Base-by-base conservation (phyloP, 2,329 filamentous ascomycete genomes). In the Arachnopeziza araneosa region DNA sequence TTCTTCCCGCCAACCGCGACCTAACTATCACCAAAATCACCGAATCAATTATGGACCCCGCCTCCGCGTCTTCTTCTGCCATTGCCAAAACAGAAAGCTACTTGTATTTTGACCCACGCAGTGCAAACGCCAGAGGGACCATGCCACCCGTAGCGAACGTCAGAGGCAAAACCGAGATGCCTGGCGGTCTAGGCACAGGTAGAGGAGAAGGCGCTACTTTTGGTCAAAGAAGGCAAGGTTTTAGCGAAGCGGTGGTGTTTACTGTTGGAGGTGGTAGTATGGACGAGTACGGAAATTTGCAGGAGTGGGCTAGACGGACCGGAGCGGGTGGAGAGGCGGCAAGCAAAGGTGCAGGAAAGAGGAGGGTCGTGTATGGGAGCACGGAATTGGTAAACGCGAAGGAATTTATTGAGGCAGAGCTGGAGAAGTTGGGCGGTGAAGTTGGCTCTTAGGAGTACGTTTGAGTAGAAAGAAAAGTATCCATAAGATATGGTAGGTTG, bases 21-120 rank as follows among this genome's bases (percentile, higher is more conserved):
- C 83, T 98, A 10, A 98, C 95, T 0, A 84, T 99, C 57, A 99
- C 96, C 59, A 98, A 98, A 76, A 97, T 99, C 71, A 93, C 95
- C 50, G 95, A 99, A 75, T 96, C 91, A 1, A 88, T 99, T 70
- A 99, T 99, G 93, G 95, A 99, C 71, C 95, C 95, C 0, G 83
- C 91, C 52, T 86, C 91, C 12, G 93, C 95, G 2, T 91, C 91
- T 3, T 93, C 91, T 6, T 93, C 89, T 24, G 95, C 95, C 24
- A 95, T 99, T 66, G 89, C 91, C 62, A 98, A 96, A 79, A 98
- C 95, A 1, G 95, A 99, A 73, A 88, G 90, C 69, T 99, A 97
- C 71, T 84, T 98, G 30, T 99, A 97, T 80, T 99, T 97, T 73
- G 96, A 99, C 72, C 95, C 95, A 0, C 86, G 93, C 56, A 96